Conservation (phyloP, 2,329 filamentous ascomycete genomes). For the Septoria linicola region DNA sequence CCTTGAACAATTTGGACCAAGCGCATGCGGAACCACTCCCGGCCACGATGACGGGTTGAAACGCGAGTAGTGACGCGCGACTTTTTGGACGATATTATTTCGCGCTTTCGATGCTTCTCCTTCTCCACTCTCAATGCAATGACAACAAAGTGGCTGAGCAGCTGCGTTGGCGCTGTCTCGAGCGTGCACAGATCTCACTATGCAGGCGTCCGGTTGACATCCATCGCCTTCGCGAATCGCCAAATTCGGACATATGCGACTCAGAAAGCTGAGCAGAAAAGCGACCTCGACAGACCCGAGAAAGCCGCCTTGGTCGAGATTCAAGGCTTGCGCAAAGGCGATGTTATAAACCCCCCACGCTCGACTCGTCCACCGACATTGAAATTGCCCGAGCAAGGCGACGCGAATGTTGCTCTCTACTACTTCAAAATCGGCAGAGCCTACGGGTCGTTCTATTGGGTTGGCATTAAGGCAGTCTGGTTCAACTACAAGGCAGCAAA, state of each 20-base stretch:
- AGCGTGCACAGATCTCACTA: conserved; percentile 19
- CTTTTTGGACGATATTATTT: too few species aligned
- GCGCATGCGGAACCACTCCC: too few species aligned
- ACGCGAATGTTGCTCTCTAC: conserved; percentile 51
- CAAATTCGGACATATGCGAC: conserved; percentile 9
- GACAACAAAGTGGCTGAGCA: conserved; percentile 39
- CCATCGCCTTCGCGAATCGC: not conserved
- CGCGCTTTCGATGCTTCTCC: too few species aligned
- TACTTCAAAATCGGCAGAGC: conserved; percentile 66
- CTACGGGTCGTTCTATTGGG: conserved; percentile 84
- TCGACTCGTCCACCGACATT: conserved; percentile 72
- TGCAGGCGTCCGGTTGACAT: not conserved
- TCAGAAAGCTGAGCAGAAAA: conserved; percentile 7
- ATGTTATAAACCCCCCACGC: conserved; percentile 65
- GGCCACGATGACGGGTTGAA: too few species aligned
- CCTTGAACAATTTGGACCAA: too few species aligned
- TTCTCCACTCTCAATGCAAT: conserved; percentile 35
- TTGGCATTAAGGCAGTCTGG: conserved; percentile 72
- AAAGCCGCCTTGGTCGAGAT: conserved; percentile 26
- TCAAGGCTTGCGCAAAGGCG: conserved; percentile 47
- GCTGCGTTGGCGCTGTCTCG: conserved; percentile 33
- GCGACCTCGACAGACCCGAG: conserved; percentile 20
- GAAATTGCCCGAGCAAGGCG: conserved; percentile 57
- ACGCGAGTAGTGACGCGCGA: too few species aligned
- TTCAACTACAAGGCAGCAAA: conserved; percentile 58